Evolutionary conservation across 2,329 filamentous ascomycete genomes (phyloP).

Genomic region (Microsporum canis): DNA sequence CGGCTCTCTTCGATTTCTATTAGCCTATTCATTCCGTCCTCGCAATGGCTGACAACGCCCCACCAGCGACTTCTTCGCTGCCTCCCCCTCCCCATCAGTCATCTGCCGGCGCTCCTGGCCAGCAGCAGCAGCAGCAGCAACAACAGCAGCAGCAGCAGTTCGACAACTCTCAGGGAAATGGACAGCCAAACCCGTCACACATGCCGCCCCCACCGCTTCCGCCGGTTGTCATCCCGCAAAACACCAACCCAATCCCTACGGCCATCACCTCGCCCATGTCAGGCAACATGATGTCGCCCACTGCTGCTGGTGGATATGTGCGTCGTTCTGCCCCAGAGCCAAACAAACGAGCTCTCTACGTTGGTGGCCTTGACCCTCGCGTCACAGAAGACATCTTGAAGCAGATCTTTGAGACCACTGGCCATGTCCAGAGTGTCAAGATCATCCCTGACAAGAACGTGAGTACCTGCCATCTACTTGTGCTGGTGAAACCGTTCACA

Average conservation of each 20-base stretch:
- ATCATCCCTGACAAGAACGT: constrained; percentile 99
- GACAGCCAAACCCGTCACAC: constrained; percentile 58
- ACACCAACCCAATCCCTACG: constrained; percentile 89
- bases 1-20: neutral
- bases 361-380: constrained; percentile 85
- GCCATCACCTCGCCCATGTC: constrained; percentile 83
- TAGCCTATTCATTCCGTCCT: constrained; percentile 13
- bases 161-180: constrained; percentile 56
- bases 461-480: constrained; percentile 35
- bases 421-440: constrained; percentile 96
- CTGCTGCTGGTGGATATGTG: constrained; percentile 66
- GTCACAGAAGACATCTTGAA: constrained; percentile 93
- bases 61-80: constrained; percentile 53
- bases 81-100: constrained; percentile 54
- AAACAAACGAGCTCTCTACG: constrained; percentile 94
- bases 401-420: constrained; percentile 97
- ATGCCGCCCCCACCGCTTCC: constrained; percentile 87
- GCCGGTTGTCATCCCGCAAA: constrained; percentile 76
- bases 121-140: neutral
- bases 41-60: constrained; percentile 66
- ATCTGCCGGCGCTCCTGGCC: constrained; percentile 58
- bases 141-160: constrained; percentile 40
- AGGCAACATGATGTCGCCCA: constrained; percentile 69
- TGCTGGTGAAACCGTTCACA: no score
- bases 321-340: constrained; percentile 91